Conservation (phyloP, 768 basidiomycete species). For the Suillus hirtellus region DNA sequence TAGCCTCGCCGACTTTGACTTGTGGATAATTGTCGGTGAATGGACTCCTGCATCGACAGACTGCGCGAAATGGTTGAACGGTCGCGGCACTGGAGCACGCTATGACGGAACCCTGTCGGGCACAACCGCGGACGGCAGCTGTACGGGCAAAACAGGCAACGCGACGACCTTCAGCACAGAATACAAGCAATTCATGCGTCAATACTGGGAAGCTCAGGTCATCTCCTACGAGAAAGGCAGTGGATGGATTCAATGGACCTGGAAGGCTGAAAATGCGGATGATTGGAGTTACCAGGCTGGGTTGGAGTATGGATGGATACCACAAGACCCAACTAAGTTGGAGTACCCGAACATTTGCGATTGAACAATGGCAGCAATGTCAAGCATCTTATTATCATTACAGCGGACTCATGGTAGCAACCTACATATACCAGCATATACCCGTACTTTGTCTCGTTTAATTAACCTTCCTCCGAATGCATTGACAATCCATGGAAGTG, state of each 20-base stretch:
- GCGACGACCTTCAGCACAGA: slow-evolving; percentile 55
- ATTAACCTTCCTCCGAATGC: neutral
- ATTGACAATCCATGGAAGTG: neutral
- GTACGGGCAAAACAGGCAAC: slow-evolving; percentile 62
- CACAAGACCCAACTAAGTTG: slow-evolving; percentile 64
- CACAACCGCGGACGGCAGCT: slow-evolving; percentile 27
- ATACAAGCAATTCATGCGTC: slow-evolving; percentile 63
- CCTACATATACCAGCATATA: neutral
- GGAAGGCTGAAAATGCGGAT: slow-evolving; percentile 75
- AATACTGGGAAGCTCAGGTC: slow-evolving; percentile 84
- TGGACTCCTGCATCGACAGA: slow-evolving; percentile 77
- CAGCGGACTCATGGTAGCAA: neutral
- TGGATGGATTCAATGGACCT: slow-evolving; percentile 79
- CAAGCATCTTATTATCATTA: neutral
- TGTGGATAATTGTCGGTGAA: slow-evolving; percentile 81
- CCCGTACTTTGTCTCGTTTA: neutral
- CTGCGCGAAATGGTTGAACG: slow-evolving; percentile 80
- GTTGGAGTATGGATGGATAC: slow-evolving; percentile 76
- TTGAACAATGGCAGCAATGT: slow-evolving; percentile 18
- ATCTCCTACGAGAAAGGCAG: slow-evolving; percentile 65
- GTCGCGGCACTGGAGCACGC: slow-evolving; percentile 65
- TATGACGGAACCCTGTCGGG: slow-evolving; percentile 57
- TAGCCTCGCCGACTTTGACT: slow-evolving; percentile 48
- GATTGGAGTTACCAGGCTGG: slow-evolving; percentile 80
- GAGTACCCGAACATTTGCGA: slow-evolving; percentile 65